These are phyloP conservation scores for Nothopassalora personata DNA, from an alignment of 2,329 filamentous ascomycete genomes.

Conservation along the genomic window DNA sequence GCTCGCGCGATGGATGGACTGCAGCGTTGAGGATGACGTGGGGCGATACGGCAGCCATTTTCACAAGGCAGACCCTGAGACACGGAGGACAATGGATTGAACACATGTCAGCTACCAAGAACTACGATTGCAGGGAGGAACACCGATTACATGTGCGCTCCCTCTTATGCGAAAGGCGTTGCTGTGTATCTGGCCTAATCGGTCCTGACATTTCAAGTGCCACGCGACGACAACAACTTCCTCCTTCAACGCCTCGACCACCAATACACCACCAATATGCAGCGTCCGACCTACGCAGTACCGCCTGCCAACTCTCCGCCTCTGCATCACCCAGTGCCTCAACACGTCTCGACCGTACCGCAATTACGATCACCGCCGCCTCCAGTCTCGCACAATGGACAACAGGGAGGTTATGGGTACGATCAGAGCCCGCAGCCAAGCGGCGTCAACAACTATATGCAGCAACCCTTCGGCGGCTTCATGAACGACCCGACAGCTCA, in stretches of 20 bases:
- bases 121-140: not conserved
- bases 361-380: conserved; percentile 92
- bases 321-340: conserved; percentile 92
- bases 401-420: conserved; percentile 62
- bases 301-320: conserved; percentile 74
- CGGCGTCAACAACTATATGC: conserved; percentile 33
- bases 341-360: conserved; percentile 96
- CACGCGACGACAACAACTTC: not conserved
- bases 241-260: not conserved
- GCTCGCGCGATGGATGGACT: too few relatives aligned
- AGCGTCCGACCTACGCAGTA: conserved; percentile 76
- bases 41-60: not conserved
- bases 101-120: not conserved
- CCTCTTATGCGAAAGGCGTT: not conserved
- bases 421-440: conserved; percentile 49
- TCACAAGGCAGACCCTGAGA: conserved; percentile 1
- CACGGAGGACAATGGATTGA: not conserved
- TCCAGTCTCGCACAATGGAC: conserved; percentile 63
- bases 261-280: conserved; percentile 55
- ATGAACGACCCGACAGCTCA: conserved; percentile 94
- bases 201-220: not conserved
- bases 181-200: not conserved
- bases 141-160: not conserved
- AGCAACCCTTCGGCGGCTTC: conserved; percentile 76
- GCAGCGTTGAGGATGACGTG: not conserved